These are phyloP conservation scores for Arthrobotrys sphaeroides DNA, from an alignment of 2,329 filamentous ascomycete genomes.

Conservation along the genomic window DNA sequence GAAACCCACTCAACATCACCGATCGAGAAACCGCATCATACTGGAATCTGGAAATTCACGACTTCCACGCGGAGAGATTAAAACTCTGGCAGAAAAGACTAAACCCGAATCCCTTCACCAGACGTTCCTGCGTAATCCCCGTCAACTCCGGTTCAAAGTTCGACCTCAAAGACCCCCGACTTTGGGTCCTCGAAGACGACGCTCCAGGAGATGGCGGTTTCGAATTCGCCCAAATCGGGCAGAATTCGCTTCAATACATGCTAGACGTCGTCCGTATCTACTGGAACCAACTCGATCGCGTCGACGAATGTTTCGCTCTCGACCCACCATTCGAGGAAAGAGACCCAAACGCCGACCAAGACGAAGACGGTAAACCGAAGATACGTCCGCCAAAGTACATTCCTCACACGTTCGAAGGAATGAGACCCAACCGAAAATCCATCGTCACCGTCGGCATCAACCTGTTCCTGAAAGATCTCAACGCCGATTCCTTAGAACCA, in stretches of 20 bases:
- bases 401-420: neutral
- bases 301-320: neutral
- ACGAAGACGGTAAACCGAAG: neutral
- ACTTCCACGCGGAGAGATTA: slow-evolving; percentile 13
- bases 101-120: neutral
- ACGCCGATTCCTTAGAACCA: neutral
- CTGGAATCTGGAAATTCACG: neutral
- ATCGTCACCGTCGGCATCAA: neutral
- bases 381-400: neutral
- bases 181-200: slow-evolving; percentile 1
- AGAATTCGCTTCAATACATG: neutral
- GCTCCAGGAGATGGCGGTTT: neutral
- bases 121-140: neutral
- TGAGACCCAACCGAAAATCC: neutral
- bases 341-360: neutral
- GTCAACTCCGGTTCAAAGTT: neutral
- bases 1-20: neutral
- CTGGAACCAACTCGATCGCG: slow-evolving; percentile 6
- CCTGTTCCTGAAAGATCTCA: slow-evolving; percentile 4
- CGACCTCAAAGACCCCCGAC: neutral
- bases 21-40: neutral
- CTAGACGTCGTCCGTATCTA: slow-evolving; percentile 28
- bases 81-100: neutral
- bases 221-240: neutral
- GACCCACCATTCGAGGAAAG: neutral